Conservation (phyloP, 23 red algal species). For the Gracilariopsis chorda region DNA sequence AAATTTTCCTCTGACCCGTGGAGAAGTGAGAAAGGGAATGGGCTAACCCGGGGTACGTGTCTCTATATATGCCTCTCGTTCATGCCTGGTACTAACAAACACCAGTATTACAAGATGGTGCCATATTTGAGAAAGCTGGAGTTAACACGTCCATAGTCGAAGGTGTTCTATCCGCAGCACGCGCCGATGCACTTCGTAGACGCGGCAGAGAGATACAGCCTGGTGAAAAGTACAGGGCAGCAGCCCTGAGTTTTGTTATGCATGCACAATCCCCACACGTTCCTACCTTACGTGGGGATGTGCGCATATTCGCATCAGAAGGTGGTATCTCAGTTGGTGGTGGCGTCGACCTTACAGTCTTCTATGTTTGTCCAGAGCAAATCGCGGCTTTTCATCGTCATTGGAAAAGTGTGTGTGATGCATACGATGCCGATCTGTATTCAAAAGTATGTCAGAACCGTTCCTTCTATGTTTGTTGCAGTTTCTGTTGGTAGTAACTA, state of each 20-base stretch:
- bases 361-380: conserved; percentile 25
- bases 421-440: not conserved
- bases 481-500: too few relatives aligned
- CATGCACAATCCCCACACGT: conserved; percentile 59
- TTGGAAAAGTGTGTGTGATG: conserved; percentile 45
- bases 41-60: conserved; percentile 38
- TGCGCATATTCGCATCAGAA: conserved; percentile 27
- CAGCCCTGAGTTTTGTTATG: conserved; percentile 62
- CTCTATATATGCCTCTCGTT: not conserved
- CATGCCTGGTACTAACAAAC: not conserved
- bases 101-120: conserved; percentile 39
- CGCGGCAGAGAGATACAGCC: not conserved
- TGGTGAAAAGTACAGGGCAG: conserved; percentile 26
- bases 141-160: conserved; percentile 61
- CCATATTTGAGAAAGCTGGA: conserved; percentile 69
- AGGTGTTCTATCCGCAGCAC: conserved; percentile 40
- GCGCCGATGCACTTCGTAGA: not conserved
- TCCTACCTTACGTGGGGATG: conserved; percentile 58
- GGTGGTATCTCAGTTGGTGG: conserved; percentile 10
- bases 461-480: not conserved
- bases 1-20: conserved; percentile 22
- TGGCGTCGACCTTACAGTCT: conserved; percentile 59
- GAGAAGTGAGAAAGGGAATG: not conserved
- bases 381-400: conserved; percentile 24
- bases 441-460: not conserved